A percentile compares a stretch with the other conserved stretches of the same genome.
These are phyloP conservation scores for Coemansia sp. DNA, from an alignment of 192 early-diverging fungal species.

Conservation along the genomic window DNA sequence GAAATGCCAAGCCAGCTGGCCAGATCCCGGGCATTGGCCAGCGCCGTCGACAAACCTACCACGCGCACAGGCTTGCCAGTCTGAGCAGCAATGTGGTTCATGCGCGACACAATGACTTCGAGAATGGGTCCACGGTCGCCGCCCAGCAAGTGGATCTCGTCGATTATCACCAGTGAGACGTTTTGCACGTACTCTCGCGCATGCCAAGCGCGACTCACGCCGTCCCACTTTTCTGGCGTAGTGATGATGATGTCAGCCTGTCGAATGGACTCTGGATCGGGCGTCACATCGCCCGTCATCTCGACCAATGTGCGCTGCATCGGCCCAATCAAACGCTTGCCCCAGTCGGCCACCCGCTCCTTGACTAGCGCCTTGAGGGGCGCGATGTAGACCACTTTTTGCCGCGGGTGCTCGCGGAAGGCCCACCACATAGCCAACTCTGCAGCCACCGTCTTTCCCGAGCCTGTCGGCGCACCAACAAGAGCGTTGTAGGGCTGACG, in stretches of 20 bases:
- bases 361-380: constrained; percentile 97
- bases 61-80: constrained; percentile 79
- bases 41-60: constrained; percentile 93
- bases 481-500: constrained; percentile 81
- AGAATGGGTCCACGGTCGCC: constrained; percentile 96
- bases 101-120: constrained; percentile 97
- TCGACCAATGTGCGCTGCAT: constrained; percentile 90
- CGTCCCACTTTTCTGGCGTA: constrained; percentile 99
- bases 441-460: constrained; percentile 96
- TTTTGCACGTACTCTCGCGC: constrained; percentile 85
- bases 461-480: constrained; percentile 96
- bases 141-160: constrained; percentile 97
- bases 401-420: constrained; percentile 76
- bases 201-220: constrained; percentile 92
- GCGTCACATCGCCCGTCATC: constrained; percentile 95
- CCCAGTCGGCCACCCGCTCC: constrained; percentile 93
- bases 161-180: constrained; percentile 93
- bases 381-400: constrained; percentile 96
- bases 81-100: constrained; percentile 94
- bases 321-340: constrained; percentile 62
- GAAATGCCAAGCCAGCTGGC: constrained; percentile 96
- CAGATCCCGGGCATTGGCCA: constrained; percentile 96
- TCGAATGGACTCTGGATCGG: constrained; percentile 85
- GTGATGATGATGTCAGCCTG: constrained; percentile 96
- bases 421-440: constrained; percentile 95